Percentiles rank a stretch among this genome's conserved stretches.
These are phyloP conservation scores for Plasmodium gonderi DNA, from an alignment of 169 alveolate species.

Conservation along the genomic window DNA sequence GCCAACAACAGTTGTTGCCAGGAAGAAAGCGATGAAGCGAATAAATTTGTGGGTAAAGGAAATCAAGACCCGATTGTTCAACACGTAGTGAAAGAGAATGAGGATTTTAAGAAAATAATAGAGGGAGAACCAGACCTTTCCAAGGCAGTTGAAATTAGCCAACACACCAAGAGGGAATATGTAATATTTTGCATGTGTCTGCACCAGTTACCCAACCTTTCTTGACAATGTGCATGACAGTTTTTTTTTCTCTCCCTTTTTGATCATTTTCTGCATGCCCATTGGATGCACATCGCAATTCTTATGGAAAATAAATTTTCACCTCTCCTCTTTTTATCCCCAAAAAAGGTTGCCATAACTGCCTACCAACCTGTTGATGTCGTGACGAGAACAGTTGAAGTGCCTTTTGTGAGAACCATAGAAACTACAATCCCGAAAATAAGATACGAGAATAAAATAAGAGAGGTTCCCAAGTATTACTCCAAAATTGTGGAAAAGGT, in stretches of 20 bases:
- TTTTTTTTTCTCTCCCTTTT: no score
- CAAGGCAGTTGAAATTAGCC: conserved; percentile 77
- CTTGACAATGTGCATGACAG: no score
- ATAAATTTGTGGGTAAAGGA: conserved; percentile 11
- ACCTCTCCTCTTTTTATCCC: no score
- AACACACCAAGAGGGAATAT: conserved; percentile 82
- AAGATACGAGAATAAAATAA: conserved; percentile 84
- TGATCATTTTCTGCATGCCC: no score
- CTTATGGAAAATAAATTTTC: no score
- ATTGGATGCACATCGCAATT: no score
- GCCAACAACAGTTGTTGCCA: conserved; percentile 24
- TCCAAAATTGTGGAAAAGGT: conserved; percentile 88
- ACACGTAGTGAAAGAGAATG: background rate
- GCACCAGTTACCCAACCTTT: no score
- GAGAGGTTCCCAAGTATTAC: conserved; percentile 86
- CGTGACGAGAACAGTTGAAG: conserved; percentile 83
- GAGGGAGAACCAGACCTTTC: conserved; percentile 77
- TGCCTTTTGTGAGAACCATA: conserved; percentile 85
- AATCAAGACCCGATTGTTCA: conserved; percentile 64
- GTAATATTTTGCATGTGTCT: conserved; percentile 76
- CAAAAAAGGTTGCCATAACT: conserved; percentile 80
- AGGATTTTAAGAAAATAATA: conserved; percentile 20
- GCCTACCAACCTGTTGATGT: conserved; percentile 85
- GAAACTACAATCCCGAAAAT: conserved; percentile 88
- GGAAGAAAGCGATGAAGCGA: conserved; percentile 18